A percentile compares a stretch with the other conserved stretches of the same genome.
Evolutionary conservation across 352 stramenopile genomes (phyloP).

Genomic region (Aphanomyces stellatus): DNA sequence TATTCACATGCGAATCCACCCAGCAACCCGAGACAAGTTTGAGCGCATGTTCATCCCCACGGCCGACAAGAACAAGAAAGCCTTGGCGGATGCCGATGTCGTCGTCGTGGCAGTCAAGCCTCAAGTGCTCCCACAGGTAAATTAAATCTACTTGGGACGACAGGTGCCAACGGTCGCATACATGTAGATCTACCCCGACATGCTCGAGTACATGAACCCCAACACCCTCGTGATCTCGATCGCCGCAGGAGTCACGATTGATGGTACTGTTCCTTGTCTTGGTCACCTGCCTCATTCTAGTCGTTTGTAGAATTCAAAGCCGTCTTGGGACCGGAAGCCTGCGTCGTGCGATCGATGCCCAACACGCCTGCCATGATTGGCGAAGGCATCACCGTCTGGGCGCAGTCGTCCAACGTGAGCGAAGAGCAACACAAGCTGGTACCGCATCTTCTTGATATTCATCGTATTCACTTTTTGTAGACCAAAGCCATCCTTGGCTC

Average conservation of each 20-base stretch:
- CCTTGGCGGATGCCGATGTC: conserved; percentile 77
- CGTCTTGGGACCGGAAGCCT: conserved; percentile 47
- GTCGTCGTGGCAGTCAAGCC: conserved; percentile 93
- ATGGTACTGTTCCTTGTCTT: conserved; percentile 21
- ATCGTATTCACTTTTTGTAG: too few species aligned
- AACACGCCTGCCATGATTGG: conserved; percentile 94
- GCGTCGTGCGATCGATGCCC: conserved; percentile 91
- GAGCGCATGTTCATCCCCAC: conserved; percentile 42
- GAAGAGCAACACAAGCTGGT: conserved; percentile 61
- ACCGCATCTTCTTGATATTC: too few species aligned
- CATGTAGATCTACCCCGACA: conserved; percentile 48
- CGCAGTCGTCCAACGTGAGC: conserved; percentile 60
- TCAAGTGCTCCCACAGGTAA: conserved; percentile 86
- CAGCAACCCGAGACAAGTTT: conserved; percentile 60
- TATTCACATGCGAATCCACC: not conserved
- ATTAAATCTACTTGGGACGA: conserved; percentile 27
- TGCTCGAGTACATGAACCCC: conserved; percentile 43
- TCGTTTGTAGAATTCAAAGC: conserved; percentile 31
- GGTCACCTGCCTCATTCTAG: not conserved
- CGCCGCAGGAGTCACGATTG: conserved; percentile 71
- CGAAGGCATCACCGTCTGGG: conserved; percentile 94
- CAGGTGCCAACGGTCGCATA: not conserved
- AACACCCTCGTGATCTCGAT: conserved; percentile 75
- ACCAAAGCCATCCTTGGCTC: conserved; percentile 81
- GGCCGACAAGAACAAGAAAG: conserved; percentile 47